Evolutionary conservation across 257 asterid genomes (phyloP), one percentile per base, ranked within the genome.

Genomic region (Solanum pennellii): DNA sequence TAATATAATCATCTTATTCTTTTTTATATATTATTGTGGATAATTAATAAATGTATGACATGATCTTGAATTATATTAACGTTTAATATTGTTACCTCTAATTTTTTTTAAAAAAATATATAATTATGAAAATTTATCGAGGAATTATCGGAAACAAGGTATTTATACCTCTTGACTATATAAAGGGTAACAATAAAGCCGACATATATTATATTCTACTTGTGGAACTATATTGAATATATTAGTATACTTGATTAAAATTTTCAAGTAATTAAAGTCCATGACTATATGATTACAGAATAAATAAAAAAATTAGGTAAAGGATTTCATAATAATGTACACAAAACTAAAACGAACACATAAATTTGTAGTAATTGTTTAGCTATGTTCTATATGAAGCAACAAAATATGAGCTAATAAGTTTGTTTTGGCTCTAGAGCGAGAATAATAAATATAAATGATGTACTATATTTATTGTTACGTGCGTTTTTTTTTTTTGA

Each of bases 291-390:
- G 45, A 35, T 5, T 10, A 72, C n/a, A 31, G 13, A 75, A 76
- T 13, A 39, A 20, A 1, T 20, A 5, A 35, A 35, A 35, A 35
- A 5, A 42, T 4, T 44, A 77, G n/a, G 14, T 4, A 44, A 77
- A 77, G 65, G n/a, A 77, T 44, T 77, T 77, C 84, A 44, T 25
- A 77, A 42, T n/a, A 76, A 77, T 25, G n/a, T 76, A 41, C 37
- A 42, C 37, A 72, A 71, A 31, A 42, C 14, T 76, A 7, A 42
- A 42, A 39, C 7, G 35, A 60, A 23, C 56, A 42, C 5, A 76
- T 12, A 76, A 42, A 44, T 14, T 27, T n/a, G 25, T 4, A 76
- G 7, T 42, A 72, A 72, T 72, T 1, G 0, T n/a, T 76, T 76
- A 41, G 60, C 2, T 72, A 33, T 71, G 27, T 76, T 42, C 37